Conservation (phyloP, 1,139 yeast genomes). For the Taphrina pruni region DNA sequence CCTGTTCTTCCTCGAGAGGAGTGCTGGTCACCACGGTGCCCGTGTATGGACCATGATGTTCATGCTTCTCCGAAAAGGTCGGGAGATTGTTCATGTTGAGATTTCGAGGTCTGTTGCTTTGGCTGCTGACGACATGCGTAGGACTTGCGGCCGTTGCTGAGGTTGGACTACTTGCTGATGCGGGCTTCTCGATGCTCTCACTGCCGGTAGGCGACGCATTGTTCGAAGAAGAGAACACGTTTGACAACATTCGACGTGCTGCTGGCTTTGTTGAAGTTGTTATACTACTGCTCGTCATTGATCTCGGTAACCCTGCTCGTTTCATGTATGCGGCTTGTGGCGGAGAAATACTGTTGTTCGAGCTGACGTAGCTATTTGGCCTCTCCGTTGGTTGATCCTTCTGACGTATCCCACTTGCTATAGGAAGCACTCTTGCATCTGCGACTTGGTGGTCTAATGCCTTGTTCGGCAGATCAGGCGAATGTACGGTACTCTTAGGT, state of each 20-base stretch:
- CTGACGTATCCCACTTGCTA: not conserved
- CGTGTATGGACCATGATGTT: conserved; percentile 37
- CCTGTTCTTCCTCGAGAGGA: conserved; percentile 32
- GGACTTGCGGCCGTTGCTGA: not conserved
- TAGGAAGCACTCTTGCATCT: not conserved
- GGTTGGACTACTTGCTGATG: not conserved
- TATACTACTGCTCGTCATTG: conserved; percentile 9
- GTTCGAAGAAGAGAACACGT: conserved; percentile 8
- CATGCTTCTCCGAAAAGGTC: conserved; percentile 16
- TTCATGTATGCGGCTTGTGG: conserved; percentile 29
- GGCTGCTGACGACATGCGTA: not conserved
- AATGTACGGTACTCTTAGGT: not conserved
- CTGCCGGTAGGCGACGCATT: not conserved
- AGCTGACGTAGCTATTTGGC: not conserved
- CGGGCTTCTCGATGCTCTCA: not conserved
- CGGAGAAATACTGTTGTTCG: conserved; percentile 9
- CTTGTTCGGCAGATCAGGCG: not conserved
- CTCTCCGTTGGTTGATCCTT: conserved; percentile 4
- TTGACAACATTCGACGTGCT: conserved; percentile 20
- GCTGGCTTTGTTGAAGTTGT: conserved; percentile 7
- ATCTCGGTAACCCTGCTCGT: conserved; percentile 20
- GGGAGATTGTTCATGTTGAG: conserved; percentile 6
- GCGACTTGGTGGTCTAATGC: not conserved
- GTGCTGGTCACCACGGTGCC: conserved; percentile 32
- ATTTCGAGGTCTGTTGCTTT: conserved; percentile 1